Conservation (phyloP, 768 basidiomycete genomes). For the Russula olivacea region DNA sequence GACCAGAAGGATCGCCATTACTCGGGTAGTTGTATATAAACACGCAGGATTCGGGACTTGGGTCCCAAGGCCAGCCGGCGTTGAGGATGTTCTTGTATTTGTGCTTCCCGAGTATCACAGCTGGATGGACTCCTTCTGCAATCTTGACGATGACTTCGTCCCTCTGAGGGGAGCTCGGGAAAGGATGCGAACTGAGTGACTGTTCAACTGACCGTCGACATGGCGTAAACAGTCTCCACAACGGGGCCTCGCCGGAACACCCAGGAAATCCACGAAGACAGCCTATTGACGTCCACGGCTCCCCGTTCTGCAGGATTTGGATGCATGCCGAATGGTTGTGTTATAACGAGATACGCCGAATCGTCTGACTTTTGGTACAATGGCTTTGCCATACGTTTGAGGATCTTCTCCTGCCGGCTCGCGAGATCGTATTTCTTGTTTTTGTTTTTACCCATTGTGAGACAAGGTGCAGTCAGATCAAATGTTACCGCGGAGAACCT, state of each 20-base stretch:
- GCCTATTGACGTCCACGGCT: constrained; percentile 8
- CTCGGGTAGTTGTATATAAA: constrained; percentile 16
- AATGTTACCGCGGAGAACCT: background rate
- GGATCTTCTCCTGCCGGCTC: constrained; percentile 20
- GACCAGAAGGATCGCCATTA: constrained; percentile 19
- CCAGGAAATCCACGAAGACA: constrained; percentile 22
- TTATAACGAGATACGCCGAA: constrained; percentile 19
- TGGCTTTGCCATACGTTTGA: constrained; percentile 22
- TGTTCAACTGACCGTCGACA: constrained; percentile 22
- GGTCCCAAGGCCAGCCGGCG: constrained; percentile 3
- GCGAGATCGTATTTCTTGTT: constrained; percentile 17
- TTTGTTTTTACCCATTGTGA: constrained; percentile 21
- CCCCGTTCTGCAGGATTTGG: constrained; percentile 11
- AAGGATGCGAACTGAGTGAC: background rate
- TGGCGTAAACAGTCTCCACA: constrained; percentile 20
- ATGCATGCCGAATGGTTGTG: constrained; percentile 18
- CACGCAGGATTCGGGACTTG: constrained; percentile 4
- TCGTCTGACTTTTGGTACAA: constrained; percentile 15
- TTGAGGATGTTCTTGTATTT: constrained; percentile 13
- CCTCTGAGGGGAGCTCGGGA: constrained; percentile 10
- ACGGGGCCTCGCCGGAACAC: constrained; percentile 12
- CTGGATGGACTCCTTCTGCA: background rate
- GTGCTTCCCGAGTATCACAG: constrained; percentile 19
- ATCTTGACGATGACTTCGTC: constrained; percentile 21
- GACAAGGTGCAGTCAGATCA: background rate